Percentiles rank a stretch among this genome's conserved stretches.
Conservation (phyloP, 2,329 filamentous ascomycete species). For the Penicillium brasilianum region DNA sequence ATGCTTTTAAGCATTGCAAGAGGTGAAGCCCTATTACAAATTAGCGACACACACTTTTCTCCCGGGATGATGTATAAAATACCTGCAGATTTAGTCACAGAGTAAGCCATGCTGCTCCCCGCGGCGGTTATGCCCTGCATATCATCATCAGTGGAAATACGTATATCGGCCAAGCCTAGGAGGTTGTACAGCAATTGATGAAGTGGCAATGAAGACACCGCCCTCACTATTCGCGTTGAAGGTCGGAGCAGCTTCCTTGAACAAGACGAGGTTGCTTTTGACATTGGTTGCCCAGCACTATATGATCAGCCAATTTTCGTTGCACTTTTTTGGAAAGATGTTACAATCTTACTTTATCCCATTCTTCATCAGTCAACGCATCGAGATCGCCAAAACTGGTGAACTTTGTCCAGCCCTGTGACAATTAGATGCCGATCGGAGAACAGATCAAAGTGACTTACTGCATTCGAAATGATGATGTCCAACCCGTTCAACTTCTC, state of each 20-base stretch:
- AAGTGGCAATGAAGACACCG: constrained; percentile 67
- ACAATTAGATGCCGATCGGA: neutral
- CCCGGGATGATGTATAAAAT: neutral
- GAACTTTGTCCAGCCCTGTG: constrained; percentile 65
- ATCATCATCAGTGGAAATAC: neutral
- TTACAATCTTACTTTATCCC: constrained; percentile 60
- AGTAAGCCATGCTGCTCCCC: constrained; percentile 71
- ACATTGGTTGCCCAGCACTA: constrained; percentile 69
- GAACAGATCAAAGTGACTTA: constrained; percentile 31
- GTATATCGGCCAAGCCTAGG: neutral
- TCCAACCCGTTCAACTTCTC: constrained; percentile 61
- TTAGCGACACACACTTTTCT: neutral
- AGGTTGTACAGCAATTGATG: constrained; percentile 61
- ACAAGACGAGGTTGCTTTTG: constrained; percentile 58
- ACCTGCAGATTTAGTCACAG: constrained; percentile 77
- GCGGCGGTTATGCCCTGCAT: constrained; percentile 53
- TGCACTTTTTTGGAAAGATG: neutral
- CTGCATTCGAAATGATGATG: constrained; percentile 76
- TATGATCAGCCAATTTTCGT: neutral
- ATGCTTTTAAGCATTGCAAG: constrained; percentile 10
- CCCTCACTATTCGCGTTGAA: constrained; percentile 68
- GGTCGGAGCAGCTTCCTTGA: constrained; percentile 62
- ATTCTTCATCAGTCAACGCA: constrained; percentile 64
- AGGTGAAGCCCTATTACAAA: constrained; percentile 3
- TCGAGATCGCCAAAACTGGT: constrained; percentile 62